A percentile compares a stretch with the other conserved stretches of the same genome.
phyloP scores from a whole-genome alignment of 176 grass and related monocot genomes.

The Musa schizocarpa region DNA sequence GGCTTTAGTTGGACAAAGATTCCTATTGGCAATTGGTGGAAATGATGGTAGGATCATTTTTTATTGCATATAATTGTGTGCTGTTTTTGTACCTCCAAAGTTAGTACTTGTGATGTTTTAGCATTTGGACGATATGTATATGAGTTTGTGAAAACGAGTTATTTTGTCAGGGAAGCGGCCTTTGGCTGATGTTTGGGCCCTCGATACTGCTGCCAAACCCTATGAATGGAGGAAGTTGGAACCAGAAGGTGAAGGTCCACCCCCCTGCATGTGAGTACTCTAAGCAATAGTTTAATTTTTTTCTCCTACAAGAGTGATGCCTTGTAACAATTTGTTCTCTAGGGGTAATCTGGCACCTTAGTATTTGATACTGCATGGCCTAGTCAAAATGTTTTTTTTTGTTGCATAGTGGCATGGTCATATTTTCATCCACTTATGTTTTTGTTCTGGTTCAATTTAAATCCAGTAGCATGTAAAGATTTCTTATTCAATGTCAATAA shows the following conservation, averaged over 20 bases:
- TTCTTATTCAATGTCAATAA: background rate
- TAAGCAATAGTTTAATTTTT: constrained; percentile 1
- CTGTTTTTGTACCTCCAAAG: constrained; percentile 13
- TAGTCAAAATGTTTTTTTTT: background rate
- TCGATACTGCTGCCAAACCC: constrained; percentile 97
- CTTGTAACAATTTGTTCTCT: background rate
- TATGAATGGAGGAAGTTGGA: constrained; percentile 99
- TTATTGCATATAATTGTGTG: constrained; percentile 8
- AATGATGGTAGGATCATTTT: constrained; percentile 77
- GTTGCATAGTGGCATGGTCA: background rate
- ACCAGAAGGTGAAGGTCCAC: constrained; percentile 96
- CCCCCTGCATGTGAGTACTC: constrained; percentile 95
- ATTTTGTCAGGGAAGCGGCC: constrained; percentile 69
- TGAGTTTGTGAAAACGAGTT: background rate
- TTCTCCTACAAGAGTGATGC: constrained; percentile 4
- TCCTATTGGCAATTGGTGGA: constrained; percentile 98
- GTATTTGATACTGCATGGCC: background rate
- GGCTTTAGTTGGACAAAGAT: constrained; percentile 98
- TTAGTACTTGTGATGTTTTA: background rate
- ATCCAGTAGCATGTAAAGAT: background rate
- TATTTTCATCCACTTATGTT: background rate
- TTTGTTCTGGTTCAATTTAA: background rate
- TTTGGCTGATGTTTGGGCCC: constrained; percentile 96
- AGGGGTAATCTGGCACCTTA: background rate
- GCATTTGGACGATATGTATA: background rate